Evolutionary conservation across 179 eudicot genomes (phyloP), one percentile per base, ranked within the genome.

Genomic region (Actinidia arguta): DNA sequence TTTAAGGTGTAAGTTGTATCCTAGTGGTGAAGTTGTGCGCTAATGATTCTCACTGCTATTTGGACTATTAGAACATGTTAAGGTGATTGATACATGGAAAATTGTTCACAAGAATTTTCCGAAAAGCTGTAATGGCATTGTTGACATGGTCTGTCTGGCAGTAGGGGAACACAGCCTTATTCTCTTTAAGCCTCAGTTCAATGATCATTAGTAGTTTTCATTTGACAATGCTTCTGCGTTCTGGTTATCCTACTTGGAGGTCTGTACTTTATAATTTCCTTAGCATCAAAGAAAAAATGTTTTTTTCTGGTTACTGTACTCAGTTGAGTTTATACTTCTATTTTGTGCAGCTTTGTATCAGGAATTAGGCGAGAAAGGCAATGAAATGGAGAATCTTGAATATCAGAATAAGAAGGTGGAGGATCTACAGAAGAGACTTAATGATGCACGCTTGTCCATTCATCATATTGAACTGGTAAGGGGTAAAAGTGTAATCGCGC

Each of bases 381-480:
- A 87, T 55, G 94, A 92, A 86, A 85, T 85, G 90, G 98, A 92
- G 87, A 97, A 95, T 85, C 78, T 81, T 2, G 99, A 94, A 80
- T 93, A 87, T 85, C 95, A 92, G 59, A 92, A 76, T 77, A 94
- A 89, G 87, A 97, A 93, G 89, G 85, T 80, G 36, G 95, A 89
- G 73, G 99, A 97, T 48, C 88, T 95, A 86, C 92, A 95, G 52
- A 90, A 81, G 81, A 90, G 93, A 89, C 88, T 97, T 81, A 85
- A 90, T 31, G 87, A 87, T 82, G 95, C 99, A 72, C 86, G 90
- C 81, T 88, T 94, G 59, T 92, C 97, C 14, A 76, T 83, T 83
- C 92, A 97, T 86, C 99, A 97, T 82, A 51, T 84, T 74, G 97
- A 92, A 66, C 92, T 96, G 20, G 99, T 96, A 87, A 87, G 92